These are phyloP conservation scores for Byssoonygena ceratinophila DNA, from an alignment of 2,329 filamentous ascomycete species.

Conservation along the genomic window DNA sequence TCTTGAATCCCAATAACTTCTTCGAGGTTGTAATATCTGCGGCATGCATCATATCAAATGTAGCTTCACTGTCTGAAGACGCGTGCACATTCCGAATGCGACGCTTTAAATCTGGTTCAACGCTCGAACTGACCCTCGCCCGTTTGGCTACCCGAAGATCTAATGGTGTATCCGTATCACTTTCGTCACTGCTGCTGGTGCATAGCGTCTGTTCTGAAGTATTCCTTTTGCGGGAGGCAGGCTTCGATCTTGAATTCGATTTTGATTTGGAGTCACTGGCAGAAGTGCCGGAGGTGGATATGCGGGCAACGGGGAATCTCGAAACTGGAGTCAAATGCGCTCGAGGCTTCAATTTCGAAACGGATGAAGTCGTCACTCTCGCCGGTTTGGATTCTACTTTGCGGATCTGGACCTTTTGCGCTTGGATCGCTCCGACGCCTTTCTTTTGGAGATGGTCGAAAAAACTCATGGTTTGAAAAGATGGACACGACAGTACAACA, in stretches of 20 bases:
- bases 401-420: constrained; percentile 35
- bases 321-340: constrained; percentile 7
- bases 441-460: constrained; percentile 39
- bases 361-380: constrained; percentile 22
- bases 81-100: constrained; percentile 37
- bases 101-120: constrained; percentile 37
- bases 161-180: constrained; percentile 30
- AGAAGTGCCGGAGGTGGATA: neutral
- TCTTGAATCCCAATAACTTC: constrained; percentile 41
- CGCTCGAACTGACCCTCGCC: constrained; percentile 30
- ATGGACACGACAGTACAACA: neutral
- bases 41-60: constrained; percentile 41
- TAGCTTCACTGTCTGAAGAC: constrained; percentile 33
- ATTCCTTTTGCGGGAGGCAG: constrained; percentile 28
- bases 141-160: constrained; percentile 35
- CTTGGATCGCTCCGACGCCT: constrained; percentile 33
- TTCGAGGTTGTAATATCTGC: constrained; percentile 38
- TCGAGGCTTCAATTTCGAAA: constrained; percentile 20
- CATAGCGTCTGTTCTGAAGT: constrained; percentile 32
- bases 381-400: constrained; percentile 32
- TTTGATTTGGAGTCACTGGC: constrained; percentile 1
- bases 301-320: constrained; percentile 2
- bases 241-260: constrained; percentile 14
- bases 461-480: constrained; percentile 30
- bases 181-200: constrained; percentile 35